Base-by-base conservation (phyloP, 306 rosid species). In the Coriaria nepalensis region DNA sequence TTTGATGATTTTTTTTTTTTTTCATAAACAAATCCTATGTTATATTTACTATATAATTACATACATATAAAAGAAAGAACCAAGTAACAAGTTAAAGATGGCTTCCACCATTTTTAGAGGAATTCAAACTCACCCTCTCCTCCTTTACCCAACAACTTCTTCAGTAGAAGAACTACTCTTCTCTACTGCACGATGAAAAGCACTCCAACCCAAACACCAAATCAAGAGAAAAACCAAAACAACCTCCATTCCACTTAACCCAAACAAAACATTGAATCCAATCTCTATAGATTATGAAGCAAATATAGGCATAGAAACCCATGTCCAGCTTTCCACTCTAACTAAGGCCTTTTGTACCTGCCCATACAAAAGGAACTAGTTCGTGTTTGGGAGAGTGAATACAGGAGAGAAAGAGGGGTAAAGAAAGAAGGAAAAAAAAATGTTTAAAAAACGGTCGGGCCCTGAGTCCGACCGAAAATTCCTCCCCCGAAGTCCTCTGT, bases 281-380 rank as follows among this genome's bases (percentile, higher is more conserved):
- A 61, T 72, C 54, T 62, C 75, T 13, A 73, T 77, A 59, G 78
- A 84, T 43, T 84, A 77, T 47, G 97, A 90, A 64, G 73, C 95
- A 35, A 8, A 81, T 41, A 84, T 81, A 60, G 97, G 87, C 2
- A 81, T 90, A 13, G 97, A 90, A 64, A 84, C 95, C 43, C 97
- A 84, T 53, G 97, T 90, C 44, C 97, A 90, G 78, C 95, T 81
- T 42, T 77, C 86, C 3, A 84, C 97, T 57, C 73, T 62, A 14
- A 84, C 95, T 56, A 84, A 90, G 78, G 95, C 95, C 48, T 90
- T 90, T 47, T 90, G 94, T 51, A 59, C 73, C 14, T 90, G 94
- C 52, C 92, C 94, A 43, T 84, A 81, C 70, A 73, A 20, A 20
- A 20, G 29, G 29, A 20, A 20, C 29, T 3, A 20, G 29, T 20